These are phyloP conservation scores for Trametes cubensis DNA, from an alignment of 768 basidiomycete genomes.

Conservation along the genomic window DNA sequence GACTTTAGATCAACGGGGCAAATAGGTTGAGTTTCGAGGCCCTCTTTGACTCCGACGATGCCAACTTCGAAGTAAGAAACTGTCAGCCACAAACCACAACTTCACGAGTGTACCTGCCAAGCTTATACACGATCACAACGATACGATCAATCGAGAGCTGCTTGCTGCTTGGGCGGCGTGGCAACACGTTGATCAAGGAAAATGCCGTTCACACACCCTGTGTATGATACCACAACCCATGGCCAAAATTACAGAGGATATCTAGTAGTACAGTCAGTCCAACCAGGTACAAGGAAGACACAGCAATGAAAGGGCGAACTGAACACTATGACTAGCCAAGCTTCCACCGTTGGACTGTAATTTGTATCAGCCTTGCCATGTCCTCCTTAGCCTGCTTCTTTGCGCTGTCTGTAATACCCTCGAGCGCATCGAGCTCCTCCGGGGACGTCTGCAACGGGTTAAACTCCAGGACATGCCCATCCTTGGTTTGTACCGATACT, in stretches of 20 bases:
- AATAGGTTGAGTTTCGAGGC: too few relatives aligned
- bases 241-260: not conserved
- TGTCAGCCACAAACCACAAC: too few relatives aligned
- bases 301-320: too few relatives aligned
- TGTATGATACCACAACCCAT: not conserved
- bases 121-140: not conserved
- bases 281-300: not conserved
- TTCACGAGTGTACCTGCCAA: too few relatives aligned
- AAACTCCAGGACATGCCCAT: constrained; percentile 83
- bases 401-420: constrained; percentile 78
- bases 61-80: too few relatives aligned
- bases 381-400: constrained; percentile 82
- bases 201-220: too few relatives aligned
- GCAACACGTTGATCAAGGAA: too few relatives aligned
- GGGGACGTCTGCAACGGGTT: constrained; percentile 80
- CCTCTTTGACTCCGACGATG: too few relatives aligned
- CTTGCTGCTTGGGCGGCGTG: too few relatives aligned
- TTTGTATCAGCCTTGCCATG: constrained; percentile 70
- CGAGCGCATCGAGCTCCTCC: constrained; percentile 69
- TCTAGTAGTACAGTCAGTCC: not conserved
- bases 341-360: constrained; percentile 78
- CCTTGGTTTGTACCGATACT: constrained; percentile 77
- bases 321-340: constrained; percentile 37
- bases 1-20: too few relatives aligned
- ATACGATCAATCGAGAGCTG: not conserved